Evolutionary conservation across 441 rosid species (phyloP).

Genomic region (Euphorbia schlechtendalii): DNA sequence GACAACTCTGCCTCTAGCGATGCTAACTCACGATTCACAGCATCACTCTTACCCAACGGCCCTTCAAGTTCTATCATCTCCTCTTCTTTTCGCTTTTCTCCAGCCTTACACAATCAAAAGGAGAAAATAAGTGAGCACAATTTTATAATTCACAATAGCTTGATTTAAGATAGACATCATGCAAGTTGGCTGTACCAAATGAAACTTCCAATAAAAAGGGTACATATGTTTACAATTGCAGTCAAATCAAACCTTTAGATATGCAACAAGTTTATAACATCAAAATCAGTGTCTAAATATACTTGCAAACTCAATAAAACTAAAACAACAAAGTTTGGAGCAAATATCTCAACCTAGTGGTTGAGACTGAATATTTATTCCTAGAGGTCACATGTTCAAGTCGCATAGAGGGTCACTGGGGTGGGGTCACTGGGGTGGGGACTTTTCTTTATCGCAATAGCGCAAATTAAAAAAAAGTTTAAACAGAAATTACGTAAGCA

Average conservation of each 20-base stretch:
- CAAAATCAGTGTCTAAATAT: neutral
- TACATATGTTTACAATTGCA: neutral
- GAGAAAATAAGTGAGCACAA: neutral
- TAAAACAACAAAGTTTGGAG: neutral
- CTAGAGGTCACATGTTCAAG: no score
- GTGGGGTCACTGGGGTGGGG: no score
- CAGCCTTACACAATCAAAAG: constrained; percentile 47
- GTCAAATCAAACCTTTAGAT: neutral
- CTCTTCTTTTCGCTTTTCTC: constrained; percentile 93
- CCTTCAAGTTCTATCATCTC: constrained; percentile 91
- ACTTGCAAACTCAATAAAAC: constrained; percentile 4
- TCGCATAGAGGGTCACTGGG: no score
- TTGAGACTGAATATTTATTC: no score
- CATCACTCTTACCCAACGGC: constrained; percentile 70
- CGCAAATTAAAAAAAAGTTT: no score
- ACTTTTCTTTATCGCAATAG: no score
- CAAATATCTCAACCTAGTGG: no score
- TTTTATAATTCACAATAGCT: neutral
- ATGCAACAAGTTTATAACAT: neutral
- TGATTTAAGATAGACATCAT: neutral
- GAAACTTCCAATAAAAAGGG: neutral
- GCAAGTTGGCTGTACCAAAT: neutral
- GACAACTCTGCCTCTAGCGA: constrained; percentile 80
- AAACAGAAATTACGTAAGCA: neutral
- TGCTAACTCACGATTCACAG: constrained; percentile 63